A percentile compares a stretch with the other conserved stretches of the same genome.
Conservation (phyloP, 768 basidiomycete species). For the Boletus eberwhitei region DNA sequence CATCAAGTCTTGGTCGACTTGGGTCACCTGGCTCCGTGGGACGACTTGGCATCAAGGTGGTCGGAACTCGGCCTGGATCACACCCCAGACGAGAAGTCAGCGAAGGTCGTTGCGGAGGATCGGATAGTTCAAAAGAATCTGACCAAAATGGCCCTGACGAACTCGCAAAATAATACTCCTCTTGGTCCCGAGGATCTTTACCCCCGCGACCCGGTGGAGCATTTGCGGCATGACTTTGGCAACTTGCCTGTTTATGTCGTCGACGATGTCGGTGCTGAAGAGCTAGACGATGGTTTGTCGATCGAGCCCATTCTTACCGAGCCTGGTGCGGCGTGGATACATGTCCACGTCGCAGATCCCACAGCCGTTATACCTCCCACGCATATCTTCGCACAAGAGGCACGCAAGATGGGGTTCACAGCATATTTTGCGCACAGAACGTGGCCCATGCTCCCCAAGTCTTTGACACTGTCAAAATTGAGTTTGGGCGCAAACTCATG, state of each 20-base stretch:
- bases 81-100: slow-evolving; percentile 24
- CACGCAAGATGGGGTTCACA: slow-evolving; percentile 48
- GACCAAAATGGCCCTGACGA: slow-evolving; percentile 6
- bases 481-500: slow-evolving; percentile 42
- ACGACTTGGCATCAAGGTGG: slow-evolving; percentile 52
- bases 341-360: slow-evolving; percentile 92
- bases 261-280: slow-evolving; percentile 74
- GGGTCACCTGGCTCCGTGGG: slow-evolving; percentile 80
- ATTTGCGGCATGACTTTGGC: slow-evolving; percentile 84
- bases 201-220: slow-evolving; percentile 57
- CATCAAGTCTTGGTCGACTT: slow-evolving; percentile 60
- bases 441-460: slow-evolving; percentile 69
- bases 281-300: slow-evolving; percentile 93
- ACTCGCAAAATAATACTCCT: slow-evolving; percentile 25
- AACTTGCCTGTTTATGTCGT: slow-evolving; percentile 79
- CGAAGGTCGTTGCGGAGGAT: slow-evolving; percentile 33
- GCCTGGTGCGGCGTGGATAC: slow-evolving; percentile 69
- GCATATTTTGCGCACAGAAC: slow-evolving; percentile 65
- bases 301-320: slow-evolving; percentile 64
- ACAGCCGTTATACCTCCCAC: slow-evolving; percentile 71
- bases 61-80: slow-evolving; percentile 32
- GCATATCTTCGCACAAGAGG: slow-evolving; percentile 58
- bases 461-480: slow-evolving; percentile 46
- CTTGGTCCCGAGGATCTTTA: slow-evolving; percentile 66
- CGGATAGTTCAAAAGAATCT: slow-evolving; percentile 21